Percentiles rank a stretch among this genome's conserved stretches.
phyloP scores from a whole-genome alignment of 139 green algal genomes.

The Haematococcus sp. region DNA sequence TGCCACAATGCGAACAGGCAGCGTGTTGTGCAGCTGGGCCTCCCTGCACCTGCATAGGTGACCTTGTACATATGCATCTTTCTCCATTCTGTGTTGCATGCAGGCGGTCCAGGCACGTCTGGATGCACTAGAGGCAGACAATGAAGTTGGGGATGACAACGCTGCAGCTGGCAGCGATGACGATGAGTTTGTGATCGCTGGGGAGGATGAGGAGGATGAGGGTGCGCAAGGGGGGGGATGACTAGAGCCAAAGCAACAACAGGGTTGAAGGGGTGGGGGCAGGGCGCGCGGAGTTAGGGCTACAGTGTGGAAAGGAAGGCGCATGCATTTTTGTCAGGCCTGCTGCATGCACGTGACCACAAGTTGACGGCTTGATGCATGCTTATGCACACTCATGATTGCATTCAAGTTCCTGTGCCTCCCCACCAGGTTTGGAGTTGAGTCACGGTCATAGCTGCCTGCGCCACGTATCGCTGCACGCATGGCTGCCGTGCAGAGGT shows the following conservation, averaged over 20 bases:
- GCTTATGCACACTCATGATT: not conserved
- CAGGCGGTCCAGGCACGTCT: slow-evolving; percentile 61
- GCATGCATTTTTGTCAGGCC: not conserved
- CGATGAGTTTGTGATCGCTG: slow-evolving; percentile 58
- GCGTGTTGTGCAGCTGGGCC: too few relatives aligned
- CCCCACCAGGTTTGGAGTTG: too few relatives aligned
- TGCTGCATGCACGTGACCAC: not conserved
- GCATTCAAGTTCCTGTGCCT: too few relatives aligned
- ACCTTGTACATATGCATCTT: too few relatives aligned
- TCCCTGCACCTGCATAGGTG: too few relatives aligned
- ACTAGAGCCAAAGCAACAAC: too few relatives aligned
- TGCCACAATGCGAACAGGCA: too few relatives aligned
- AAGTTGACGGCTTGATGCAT: not conserved
- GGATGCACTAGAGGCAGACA: slow-evolving; percentile 72
- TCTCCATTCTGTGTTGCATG: too few relatives aligned
- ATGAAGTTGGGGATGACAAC: slow-evolving; percentile 35
- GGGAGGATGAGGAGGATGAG: slow-evolving; percentile 27
- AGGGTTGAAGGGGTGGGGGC: too few relatives aligned
- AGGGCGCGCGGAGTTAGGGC: too few relatives aligned
- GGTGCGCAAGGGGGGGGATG: slow-evolving; percentile 5
- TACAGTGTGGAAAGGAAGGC: not conserved
- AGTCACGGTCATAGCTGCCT: too few relatives aligned
- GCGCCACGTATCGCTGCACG: too few relatives aligned
- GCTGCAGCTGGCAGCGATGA: slow-evolving; percentile 54
- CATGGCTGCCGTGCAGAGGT: slow-evolving; percentile 32